Evolutionary conservation across 1,284 basidiomycete genomes (phyloP), one percentile per base, ranked within the genome.

Genomic region (Ceratobasidium sp.): DNA sequence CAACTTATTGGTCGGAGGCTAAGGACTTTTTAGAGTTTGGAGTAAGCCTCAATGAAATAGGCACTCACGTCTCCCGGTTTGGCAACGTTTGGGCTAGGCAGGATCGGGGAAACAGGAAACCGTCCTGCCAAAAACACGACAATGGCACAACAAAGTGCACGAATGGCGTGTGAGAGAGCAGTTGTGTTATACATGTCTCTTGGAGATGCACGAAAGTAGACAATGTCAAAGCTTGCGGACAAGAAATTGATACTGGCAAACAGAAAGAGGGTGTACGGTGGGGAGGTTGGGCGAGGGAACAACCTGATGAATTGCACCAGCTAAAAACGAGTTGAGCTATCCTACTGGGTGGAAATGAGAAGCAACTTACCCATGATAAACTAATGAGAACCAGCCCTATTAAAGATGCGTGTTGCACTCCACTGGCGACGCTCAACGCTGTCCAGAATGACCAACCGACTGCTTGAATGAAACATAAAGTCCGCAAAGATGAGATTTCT

Each of bases 1-100:
- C 36, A 87, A 80, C 11, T 79, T 77, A 69, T 81, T 83, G 7
- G 88, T 88, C 2, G 90, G 88, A 14, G 83, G 56, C 76, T 76
- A 51, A 54, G 45, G 31, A n/a, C 11, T 41, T 41, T 41, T 41
- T 41, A 22, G 24, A 9, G 17, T 74, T 19, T 65, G 73, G 17
- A 31, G 27, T 27, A 41, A 24, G 17, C 45, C 51, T 81, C 29
- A 33, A 22, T 50, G 27, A 44, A 19, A 51, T 41, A 44, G 3
- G 36, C n/a, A 62, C 69, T 44, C 22, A 72, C 69, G 9, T 62
- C 69, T 50, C 69, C 69, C 22, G 44, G 15, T 36, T 57, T 72
- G 31, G 73, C 60, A 14, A 74, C 47, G 6, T 64, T 60, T 1
- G 64, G 53, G 15, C 71, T 63, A 41, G 65, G 53, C 11, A 63